Conservation (phyloP, 306 rosid genomes). For the Glycine latifolia region DNA sequence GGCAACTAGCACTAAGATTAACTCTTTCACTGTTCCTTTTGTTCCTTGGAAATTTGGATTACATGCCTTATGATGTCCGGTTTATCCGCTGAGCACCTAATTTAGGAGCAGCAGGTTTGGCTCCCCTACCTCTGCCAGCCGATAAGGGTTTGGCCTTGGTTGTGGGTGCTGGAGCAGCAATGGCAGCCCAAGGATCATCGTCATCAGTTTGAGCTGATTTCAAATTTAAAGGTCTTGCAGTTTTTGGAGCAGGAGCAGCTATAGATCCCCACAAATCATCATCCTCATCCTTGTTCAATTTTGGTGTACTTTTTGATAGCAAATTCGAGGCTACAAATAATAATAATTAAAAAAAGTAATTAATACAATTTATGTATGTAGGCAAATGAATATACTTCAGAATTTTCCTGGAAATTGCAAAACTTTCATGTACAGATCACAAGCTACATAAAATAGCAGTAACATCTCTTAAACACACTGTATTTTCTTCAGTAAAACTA, state of each 20-base stretch:
- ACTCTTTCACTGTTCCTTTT: conserved; percentile 23
- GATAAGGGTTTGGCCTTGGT: conserved; percentile 83
- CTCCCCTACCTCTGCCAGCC: conserved; percentile 77
- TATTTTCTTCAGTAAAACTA: conserved; percentile 8
- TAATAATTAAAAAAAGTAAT: conserved; percentile 22
- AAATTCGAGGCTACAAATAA: conserved; percentile 60
- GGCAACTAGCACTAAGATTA: conserved; percentile 11
- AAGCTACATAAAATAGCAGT: not conserved
- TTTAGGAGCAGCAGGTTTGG: conserved; percentile 79
- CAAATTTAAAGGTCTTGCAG: conserved; percentile 65
- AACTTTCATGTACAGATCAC: conserved; percentile 25
- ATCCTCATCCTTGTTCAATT: conserved; percentile 63
- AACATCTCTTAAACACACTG: not conserved
- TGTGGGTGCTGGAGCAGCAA: conserved; percentile 95
- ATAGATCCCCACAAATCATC: conserved; percentile 95
- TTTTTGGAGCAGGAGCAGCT: conserved; percentile 94
- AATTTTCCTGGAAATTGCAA: conserved; percentile 17
- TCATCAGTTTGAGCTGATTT: conserved; percentile 58
- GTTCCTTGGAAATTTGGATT: conserved; percentile 46
- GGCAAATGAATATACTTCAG: conserved; percentile 1
- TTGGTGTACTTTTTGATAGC: conserved; percentile 62
- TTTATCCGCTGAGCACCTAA: conserved; percentile 95
- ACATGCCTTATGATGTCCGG: conserved; percentile 79
- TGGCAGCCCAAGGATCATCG: conserved; percentile 98
- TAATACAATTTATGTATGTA: not conserved